These are phyloP conservation scores for Torulaspora maleeae DNA, from an alignment of 805 yeast genomes.

Conservation along the genomic window DNA sequence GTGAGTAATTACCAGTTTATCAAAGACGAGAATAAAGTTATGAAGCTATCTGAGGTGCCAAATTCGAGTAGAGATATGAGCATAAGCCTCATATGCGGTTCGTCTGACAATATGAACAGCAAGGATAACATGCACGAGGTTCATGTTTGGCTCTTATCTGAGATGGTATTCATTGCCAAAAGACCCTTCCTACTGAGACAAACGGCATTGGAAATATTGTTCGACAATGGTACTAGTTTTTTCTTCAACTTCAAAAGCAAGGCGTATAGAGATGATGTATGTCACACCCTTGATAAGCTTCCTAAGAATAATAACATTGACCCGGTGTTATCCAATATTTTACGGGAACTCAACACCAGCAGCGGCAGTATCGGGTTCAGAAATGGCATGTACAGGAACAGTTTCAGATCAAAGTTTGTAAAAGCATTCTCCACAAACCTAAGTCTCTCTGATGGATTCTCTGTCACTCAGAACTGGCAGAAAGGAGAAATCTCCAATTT, in stretches of 20 bases:
- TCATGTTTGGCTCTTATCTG: conserved; percentile 55
- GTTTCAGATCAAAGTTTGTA: conserved; percentile 42
- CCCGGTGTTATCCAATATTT: conserved; percentile 49
- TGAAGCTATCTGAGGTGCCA: conserved; percentile 66
- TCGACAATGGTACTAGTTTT: conserved; percentile 65
- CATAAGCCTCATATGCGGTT: conserved; percentile 55
- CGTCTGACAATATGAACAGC: conserved; percentile 17
- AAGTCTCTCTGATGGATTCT: conserved; percentile 25
- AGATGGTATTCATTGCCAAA: conserved; percentile 61
- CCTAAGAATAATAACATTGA: conserved; percentile 52
- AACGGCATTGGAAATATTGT: conserved; percentile 74
- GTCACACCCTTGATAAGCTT: conserved; percentile 44
- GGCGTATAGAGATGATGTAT: conserved; percentile 52
- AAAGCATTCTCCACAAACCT: conserved; percentile 36
- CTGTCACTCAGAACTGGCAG: conserved; percentile 68
- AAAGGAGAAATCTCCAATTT: conserved; percentile 78
- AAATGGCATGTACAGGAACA: conserved; percentile 34
- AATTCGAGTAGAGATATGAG: conserved; percentile 59
- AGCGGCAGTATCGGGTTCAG: conserved; percentile 33
- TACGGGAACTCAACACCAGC: conserved; percentile 43
- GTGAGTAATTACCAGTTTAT: conserved; percentile 60
- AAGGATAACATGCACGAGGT: conserved; percentile 39
- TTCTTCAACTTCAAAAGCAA: conserved; percentile 59
- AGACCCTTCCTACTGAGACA: conserved; percentile 74
- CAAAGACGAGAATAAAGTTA: conserved; percentile 47